These are phyloP conservation scores for Ogataea henricii DNA, from an alignment of 805 yeast species.

Conservation along the genomic window DNA sequence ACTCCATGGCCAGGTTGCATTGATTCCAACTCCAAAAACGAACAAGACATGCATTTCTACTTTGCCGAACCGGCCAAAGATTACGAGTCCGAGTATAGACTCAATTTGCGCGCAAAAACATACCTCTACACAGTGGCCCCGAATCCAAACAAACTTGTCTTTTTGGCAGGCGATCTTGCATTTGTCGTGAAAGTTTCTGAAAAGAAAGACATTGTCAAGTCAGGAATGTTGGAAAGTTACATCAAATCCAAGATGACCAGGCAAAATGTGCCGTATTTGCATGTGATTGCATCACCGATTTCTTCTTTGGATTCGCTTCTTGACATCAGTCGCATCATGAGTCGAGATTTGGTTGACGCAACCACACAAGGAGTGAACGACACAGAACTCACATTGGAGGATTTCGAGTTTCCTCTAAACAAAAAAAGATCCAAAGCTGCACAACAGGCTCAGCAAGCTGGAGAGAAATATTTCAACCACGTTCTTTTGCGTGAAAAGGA, in stretches of 20 bases:
- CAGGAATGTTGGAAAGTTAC: conserved; percentile 38
- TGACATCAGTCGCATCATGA: conserved; percentile 31
- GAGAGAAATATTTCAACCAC: conserved; percentile 36
- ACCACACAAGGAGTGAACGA: conserved; percentile 21
- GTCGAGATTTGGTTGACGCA: conserved; percentile 33
- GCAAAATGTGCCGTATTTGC: conserved; percentile 25
- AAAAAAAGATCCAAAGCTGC: conserved; percentile 34
- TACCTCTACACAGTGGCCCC: conserved; percentile 46
- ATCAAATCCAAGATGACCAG: conserved; percentile 33
- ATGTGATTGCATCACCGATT: conserved; percentile 36
- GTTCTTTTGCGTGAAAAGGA: conserved; percentile 32
- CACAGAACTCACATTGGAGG: conserved; percentile 22
- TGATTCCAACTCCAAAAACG: conserved; percentile 27
- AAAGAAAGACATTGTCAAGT: conserved; percentile 34
- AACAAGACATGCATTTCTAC: conserved; percentile 26
- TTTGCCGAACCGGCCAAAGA: conserved; percentile 32
- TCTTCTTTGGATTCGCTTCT: conserved; percentile 27
- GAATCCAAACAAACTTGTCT: conserved; percentile 45
- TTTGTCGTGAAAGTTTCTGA: conserved; percentile 39
- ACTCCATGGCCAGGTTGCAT: conserved; percentile 45
- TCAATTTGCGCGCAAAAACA: conserved; percentile 42
- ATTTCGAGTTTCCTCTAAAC: conserved; percentile 32
- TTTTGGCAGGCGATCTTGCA: conserved; percentile 44
- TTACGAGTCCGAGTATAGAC: conserved; percentile 40
- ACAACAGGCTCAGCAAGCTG: conserved; percentile 33